These are phyloP conservation scores for Venturia effusa DNA, from an alignment of 2,329 filamentous ascomycete species.

Conservation along the genomic window DNA sequence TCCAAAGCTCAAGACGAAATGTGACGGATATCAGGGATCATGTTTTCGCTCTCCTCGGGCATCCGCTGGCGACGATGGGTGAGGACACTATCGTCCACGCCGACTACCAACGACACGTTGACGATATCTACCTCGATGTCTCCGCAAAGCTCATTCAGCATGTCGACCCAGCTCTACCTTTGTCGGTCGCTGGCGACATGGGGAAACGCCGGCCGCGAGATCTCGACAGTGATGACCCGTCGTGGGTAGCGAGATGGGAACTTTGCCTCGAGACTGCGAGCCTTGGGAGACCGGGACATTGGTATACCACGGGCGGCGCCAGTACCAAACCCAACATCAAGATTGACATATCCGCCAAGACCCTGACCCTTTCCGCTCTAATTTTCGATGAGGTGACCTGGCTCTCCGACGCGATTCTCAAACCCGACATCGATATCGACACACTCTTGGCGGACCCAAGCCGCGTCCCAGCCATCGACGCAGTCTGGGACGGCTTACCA, in stretches of 20 bases:
- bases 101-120: slow-evolving; percentile 7
- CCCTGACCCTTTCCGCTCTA: neutral
- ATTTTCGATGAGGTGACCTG: slow-evolving; percentile 5
- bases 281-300: slow-evolving; percentile 1
- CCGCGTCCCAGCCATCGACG: neutral
- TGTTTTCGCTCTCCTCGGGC: slow-evolving; percentile 8
- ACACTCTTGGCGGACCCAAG: neutral
- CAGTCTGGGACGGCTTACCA: slow-evolving; percentile 1
- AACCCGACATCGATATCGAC: neutral
- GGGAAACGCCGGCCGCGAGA: neutral
- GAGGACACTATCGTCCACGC: slow-evolving; percentile 3
- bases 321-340: neutral
- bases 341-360: neutral
- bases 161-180: neutral
- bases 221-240: slow-evolving; percentile 1
- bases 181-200: slow-evolving; percentile 1
- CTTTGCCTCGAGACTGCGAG: neutral
- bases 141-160: neutral
- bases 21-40: slow-evolving; percentile 6
- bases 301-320: slow-evolving; percentile 2
- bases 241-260: slow-evolving; percentile 5
- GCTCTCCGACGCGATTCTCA: neutral
- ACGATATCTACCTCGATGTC: slow-evolving; percentile 6
- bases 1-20: neutral
- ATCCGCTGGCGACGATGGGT: neutral